These are phyloP conservation scores for Epichloe scottii DNA, from an alignment of 2,329 filamentous ascomycete genomes.

Conservation along the genomic window DNA sequence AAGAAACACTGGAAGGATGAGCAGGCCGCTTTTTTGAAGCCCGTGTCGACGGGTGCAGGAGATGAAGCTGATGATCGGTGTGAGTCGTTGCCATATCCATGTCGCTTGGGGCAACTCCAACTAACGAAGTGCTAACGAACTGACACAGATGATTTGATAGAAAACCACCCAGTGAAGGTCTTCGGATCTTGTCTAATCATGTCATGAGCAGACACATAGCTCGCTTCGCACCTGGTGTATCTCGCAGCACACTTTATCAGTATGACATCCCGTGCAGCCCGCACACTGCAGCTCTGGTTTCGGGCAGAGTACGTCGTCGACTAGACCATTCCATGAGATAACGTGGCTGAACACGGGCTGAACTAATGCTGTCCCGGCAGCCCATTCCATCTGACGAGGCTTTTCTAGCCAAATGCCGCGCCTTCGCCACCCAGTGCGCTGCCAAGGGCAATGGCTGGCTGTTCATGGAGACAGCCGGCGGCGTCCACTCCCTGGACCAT, in stretches of 20 bases:
- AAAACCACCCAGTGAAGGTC: not conserved
- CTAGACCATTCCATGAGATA: not conserved
- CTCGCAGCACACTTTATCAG: constrained; percentile 49
- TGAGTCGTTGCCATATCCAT: constrained; percentile 11
- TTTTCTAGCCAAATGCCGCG: constrained; percentile 29
- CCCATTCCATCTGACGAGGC: constrained; percentile 36
- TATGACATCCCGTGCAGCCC: constrained; percentile 67
- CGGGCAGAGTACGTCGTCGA: constrained; percentile 26
- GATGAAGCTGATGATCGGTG: constrained; percentile 61
- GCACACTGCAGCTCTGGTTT: constrained; percentile 51
- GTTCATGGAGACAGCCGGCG: constrained; percentile 71
- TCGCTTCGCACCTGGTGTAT: constrained; percentile 40
- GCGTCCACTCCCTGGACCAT: constrained; percentile 66
- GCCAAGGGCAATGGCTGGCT: constrained; percentile 39
- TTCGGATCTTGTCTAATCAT: not conserved
- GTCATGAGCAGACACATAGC: constrained; percentile 42
- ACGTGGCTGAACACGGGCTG: not conserved
- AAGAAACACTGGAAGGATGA: constrained; percentile 31
- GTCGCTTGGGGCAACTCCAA: not conserved
- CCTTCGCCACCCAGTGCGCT: constrained; percentile 31
- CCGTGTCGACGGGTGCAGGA: constrained; percentile 62
- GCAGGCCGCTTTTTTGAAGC: constrained; percentile 58
- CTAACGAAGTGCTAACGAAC: not conserved
- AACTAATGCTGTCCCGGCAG: constrained; percentile 17
- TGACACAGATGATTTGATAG: not conserved